These are phyloP conservation scores for Malbranchea cinnamomea DNA, from an alignment of 2,329 filamentous ascomycete genomes.

Conservation along the genomic window DNA sequence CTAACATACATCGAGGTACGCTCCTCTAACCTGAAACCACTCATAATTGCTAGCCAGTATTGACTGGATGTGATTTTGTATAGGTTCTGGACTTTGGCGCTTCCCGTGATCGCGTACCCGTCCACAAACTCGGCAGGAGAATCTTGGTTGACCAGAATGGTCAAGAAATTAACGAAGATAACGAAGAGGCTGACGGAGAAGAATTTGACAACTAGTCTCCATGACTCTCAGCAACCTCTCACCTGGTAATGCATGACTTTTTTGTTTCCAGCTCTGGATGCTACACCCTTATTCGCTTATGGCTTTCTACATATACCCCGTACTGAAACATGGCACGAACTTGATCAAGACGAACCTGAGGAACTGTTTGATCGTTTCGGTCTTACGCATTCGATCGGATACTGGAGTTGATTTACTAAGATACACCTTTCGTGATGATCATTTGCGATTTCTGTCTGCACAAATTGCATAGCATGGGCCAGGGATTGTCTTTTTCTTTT, in stretches of 20 bases:
- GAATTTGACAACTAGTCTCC: not conserved
- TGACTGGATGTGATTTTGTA: conserved; percentile 8
- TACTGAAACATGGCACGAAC: too few species aligned
- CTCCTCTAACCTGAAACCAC: conserved; percentile 9
- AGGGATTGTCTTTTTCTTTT: conserved; percentile 1
- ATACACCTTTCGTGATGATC: too few species aligned
- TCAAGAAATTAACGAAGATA: conserved; percentile 22
- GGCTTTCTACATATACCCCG: too few species aligned
- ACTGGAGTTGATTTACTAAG: too few species aligned
- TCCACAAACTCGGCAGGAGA: conserved; percentile 62
- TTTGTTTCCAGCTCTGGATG: too few species aligned
- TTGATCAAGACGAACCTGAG: too few species aligned
- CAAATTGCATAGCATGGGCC: conserved; percentile 27
- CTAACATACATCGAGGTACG: conserved; percentile 91
- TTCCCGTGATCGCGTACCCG: conserved; percentile 68
- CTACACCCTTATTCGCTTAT: too few species aligned
- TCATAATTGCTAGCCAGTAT: not conserved
- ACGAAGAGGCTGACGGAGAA: conserved; percentile 14
- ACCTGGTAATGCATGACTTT: not conserved
- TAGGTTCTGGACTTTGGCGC: conserved; percentile 97
- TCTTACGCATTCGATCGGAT: too few species aligned
- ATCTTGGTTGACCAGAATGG: conserved; percentile 39
- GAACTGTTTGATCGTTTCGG: too few species aligned
- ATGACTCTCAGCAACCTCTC: conserved; percentile 16
- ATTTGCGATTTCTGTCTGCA: conserved; percentile 16